phyloP scores from a whole-genome alignment of 257 asterid genomes.

The Dorcoceras hygrometricum region DNA sequence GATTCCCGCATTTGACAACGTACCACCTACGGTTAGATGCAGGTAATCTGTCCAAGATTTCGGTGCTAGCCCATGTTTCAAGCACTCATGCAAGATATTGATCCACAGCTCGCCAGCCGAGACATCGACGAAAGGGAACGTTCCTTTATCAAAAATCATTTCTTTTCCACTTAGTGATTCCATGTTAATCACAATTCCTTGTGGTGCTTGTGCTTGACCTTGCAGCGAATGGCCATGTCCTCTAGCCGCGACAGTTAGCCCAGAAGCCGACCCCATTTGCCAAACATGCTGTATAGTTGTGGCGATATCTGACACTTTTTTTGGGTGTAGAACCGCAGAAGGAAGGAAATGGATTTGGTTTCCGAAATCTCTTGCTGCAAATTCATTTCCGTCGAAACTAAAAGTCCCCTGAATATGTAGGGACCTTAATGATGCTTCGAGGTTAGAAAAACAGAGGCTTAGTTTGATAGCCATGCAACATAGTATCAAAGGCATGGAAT shows the following conservation, averaged over 20 bases:
- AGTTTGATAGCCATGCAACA: constrained; percentile 44
- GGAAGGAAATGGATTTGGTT: constrained; percentile 65
- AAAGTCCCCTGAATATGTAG: constrained; percentile 58
- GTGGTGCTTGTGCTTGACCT: constrained; percentile 75
- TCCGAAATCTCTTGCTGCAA: constrained; percentile 78
- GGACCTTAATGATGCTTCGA: constrained; percentile 37
- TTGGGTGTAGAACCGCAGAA: constrained; percentile 74
- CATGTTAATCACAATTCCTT: constrained; percentile 80
- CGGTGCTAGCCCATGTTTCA: constrained; percentile 72
- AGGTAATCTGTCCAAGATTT: constrained; percentile 94
- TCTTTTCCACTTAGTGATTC: constrained; percentile 44
- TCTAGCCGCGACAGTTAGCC: constrained; percentile 66
- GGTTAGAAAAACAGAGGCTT: constrained; percentile 32
- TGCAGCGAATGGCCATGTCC: constrained; percentile 80
- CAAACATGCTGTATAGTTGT: constrained; percentile 61
- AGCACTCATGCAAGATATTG: constrained; percentile 57
- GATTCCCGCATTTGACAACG: constrained; percentile 85
- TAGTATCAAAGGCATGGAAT: constrained; percentile 34
- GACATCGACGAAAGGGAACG: constrained; percentile 60
- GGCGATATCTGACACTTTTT: constrained; percentile 61
- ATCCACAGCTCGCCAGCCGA: constrained; percentile 89
- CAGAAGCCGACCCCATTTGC: constrained; percentile 66
- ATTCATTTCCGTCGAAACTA: constrained; percentile 51
- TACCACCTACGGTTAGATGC: constrained; percentile 88
- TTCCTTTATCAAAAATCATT: constrained; percentile 50